Conservation (phyloP, 495 filamentous ascomycete species). For the Monascus purpureus region DNA sequence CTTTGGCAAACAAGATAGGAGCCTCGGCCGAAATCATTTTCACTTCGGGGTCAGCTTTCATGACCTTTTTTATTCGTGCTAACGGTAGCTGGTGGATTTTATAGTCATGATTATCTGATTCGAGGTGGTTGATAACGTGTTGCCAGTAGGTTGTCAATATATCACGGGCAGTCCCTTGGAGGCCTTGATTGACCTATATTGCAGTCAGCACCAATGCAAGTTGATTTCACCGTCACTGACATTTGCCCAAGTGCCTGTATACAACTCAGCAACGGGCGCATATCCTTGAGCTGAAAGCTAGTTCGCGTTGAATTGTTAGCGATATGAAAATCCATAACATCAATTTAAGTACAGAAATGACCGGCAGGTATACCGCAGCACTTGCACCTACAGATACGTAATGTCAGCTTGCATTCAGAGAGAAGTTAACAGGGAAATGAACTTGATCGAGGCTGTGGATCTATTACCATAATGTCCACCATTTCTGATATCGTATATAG, state of each 20-base stretch:
- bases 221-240: conserved; percentile 30
- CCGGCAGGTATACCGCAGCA: conserved; percentile 51
- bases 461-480: conserved; percentile 77
- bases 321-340: too few relatives aligned
- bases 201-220: conserved; percentile 8
- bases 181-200: conserved; percentile 78
- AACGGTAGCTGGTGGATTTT: conserved; percentile 92
- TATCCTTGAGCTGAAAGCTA: conserved; percentile 64
- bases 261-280: conserved; percentile 72
- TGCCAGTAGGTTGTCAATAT: conserved; percentile 99
- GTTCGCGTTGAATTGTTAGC: conserved; percentile 5
- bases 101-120: conserved; percentile 92
- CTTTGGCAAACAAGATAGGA: conserved; percentile 95
- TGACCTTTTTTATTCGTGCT: conserved; percentile 97
- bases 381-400: conserved; percentile 50
- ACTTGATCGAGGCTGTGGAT: not conserved
- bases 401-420: conserved; percentile 6
- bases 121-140: conserved; percentile 86
- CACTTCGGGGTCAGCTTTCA: conserved; percentile 98
- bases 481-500: conserved; percentile 64
- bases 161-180: conserved; percentile 85
- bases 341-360: too few relatives aligned
- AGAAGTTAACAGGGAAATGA: not conserved
- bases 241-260: conserved; percentile 91
- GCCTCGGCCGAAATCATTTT: conserved; percentile 99